phyloP scores from a whole-genome alignment of 2,329 filamentous ascomycete genomes.

The Penicillium sp. region DNA sequence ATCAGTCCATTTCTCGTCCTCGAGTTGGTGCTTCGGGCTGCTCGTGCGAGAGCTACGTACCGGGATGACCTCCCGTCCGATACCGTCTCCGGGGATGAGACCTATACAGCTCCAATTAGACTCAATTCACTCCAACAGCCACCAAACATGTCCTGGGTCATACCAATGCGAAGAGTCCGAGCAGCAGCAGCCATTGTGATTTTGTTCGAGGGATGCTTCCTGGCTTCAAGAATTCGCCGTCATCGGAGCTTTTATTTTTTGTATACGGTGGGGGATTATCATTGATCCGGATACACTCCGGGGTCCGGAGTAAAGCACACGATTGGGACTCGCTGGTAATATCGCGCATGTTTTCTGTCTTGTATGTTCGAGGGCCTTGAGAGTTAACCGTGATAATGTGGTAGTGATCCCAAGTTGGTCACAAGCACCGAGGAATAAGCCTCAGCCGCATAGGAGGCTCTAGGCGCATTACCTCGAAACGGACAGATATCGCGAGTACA shows the following conservation, averaged over 20 bases:
- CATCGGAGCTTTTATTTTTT: conserved; percentile 31
- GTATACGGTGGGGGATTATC: conserved; percentile 19
- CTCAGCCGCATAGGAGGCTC: neutral
- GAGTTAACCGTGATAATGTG: neutral
- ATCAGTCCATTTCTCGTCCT: conserved; percentile 14
- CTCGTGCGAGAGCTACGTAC: conserved; percentile 37
- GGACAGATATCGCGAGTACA: conserved; percentile 1
- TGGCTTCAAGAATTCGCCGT: conserved; percentile 23
- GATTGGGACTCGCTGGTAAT: neutral
- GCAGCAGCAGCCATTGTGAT: conserved; percentile 51
- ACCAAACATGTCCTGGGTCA: conserved; percentile 23
- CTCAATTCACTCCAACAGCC: neutral
- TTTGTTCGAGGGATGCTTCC: conserved; percentile 16
- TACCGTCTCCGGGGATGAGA: conserved; percentile 96
- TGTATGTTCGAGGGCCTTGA: neutral
- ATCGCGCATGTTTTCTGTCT: neutral
- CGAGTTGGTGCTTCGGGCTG: conserved; percentile 4
- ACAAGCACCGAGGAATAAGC: neutral
- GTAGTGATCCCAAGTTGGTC: neutral
- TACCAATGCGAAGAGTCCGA: conserved; percentile 64
- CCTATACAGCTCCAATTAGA: conserved; percentile 49
- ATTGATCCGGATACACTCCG: conserved; percentile 22
- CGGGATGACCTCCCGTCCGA: conserved; percentile 97
- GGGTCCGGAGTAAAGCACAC: conserved; percentile 14
- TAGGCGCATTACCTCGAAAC: neutral